Evolutionary conservation across 2,329 filamentous ascomycete genomes (phyloP), one percentile per base, ranked within the genome.

Genomic region (Phoma herbarum): DNA sequence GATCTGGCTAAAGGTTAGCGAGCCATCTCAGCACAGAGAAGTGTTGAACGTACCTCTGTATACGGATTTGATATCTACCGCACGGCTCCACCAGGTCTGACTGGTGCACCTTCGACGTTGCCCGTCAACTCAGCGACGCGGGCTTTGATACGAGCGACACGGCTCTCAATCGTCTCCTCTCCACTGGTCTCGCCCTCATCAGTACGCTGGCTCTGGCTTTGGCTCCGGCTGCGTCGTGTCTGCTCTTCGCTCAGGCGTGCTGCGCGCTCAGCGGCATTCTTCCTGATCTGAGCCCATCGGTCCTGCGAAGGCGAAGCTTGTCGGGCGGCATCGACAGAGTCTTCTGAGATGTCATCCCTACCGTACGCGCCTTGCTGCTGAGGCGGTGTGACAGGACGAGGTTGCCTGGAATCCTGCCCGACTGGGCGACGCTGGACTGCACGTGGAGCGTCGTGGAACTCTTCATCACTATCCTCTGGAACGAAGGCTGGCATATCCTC

Each of bases 71-170:
- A 5, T 26, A 20, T 51, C 23, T 57, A 60, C 3, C 42, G 52
- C 45, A 50, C 23, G 47, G 46, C 44, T 49, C 55, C 54, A 18
- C 57, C 56, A 31, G 59, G 55, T 22, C 65, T 56, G 31, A 48
- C 43, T 49, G 69, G 60, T 49, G 66, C 62, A 8, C 74, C 72
- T 3, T 77, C 75, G 22, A 74, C 55, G 26, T 75, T 76, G 39
- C 90, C 90, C 2, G 95, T 99, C 69, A 99, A 81, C 77, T 97
- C 93, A 51, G 95, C 95, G 58, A 99, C 95, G 62, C 95, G 90
- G 60, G 95, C 95, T 81, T 97, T 98, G 85, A 99, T 99, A 63
- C 95, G 91, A 47, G 95, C 95, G 59, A 98, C 95, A 66, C 95
- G 91, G 47, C 93, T 93, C 78, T 99, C 95, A 71, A 98, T 98